Base-by-base conservation (phyloP, 2,329 filamentous ascomycete genomes). In the Fusarium nisikadoi region DNA sequence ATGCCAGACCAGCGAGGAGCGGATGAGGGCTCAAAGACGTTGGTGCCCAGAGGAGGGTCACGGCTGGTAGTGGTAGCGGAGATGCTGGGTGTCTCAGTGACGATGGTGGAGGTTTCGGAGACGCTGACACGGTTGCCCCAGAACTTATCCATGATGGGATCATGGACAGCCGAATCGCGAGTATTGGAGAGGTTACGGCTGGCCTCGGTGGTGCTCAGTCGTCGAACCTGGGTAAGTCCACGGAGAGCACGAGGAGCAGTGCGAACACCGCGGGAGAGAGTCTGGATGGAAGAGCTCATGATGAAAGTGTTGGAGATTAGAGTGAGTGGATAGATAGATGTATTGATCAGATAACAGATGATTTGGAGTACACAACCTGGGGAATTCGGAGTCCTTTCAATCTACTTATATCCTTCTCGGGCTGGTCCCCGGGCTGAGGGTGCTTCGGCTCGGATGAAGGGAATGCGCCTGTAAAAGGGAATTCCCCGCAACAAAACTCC, bases 121-220 rank as follows among this genome's bases (percentile, higher is more conserved):
- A 63, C 29, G 19, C 42, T 52, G 29, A 60, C 35, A n/a, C 53
- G 46, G 23, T 52, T 58, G 3, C 65, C 53, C 73, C 73, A 75
- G 41, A 74, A 58, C 45, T 70, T 75, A 25, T 75, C 73, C 73
- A 75, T 75, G 65, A 75, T 75, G 14, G 73, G 71, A 35, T 75
- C 73, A 9, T 64, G 59, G 3, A 75, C 73, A 14, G 73, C 71
- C 29, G 53, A 58, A 14, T 70, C 71, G 5, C 73, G 71, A 17
- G 49, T 52, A 56, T 35, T 70, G n/a, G 68, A 61, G 7, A 49
- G 42, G n/a, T 50, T 69, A 6, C 60, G 62, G n/a, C 62, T 64
- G 19, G 52, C 38, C 4, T 72, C 63, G 20, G 68, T 70, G n/a
- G 60, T 74, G 58, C 71, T 75, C 14, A 75, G 42, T 27, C 43